A percentile compares a stretch with the other conserved stretches of the same genome.
phyloP scores from a whole-genome alignment of 257 asterid genomes.

The Solanum rostratum region DNA sequence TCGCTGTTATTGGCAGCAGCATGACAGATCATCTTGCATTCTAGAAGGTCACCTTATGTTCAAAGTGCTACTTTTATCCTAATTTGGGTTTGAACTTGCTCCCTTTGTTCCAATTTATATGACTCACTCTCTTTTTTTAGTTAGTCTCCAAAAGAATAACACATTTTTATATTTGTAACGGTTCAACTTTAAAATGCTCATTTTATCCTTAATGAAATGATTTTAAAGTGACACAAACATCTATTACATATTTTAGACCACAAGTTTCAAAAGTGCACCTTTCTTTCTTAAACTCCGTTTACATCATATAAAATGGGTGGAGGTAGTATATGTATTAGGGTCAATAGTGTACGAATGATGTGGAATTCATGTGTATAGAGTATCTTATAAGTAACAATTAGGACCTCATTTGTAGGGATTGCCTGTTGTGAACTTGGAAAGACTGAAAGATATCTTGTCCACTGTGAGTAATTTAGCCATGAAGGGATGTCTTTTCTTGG shows the following conservation, averaged over 20 bases:
- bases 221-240: background rate
- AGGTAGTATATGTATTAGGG: background rate
- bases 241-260: background rate
- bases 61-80: background rate
- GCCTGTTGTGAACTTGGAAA: conserved; percentile 39
- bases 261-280: background rate
- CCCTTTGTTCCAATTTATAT: background rate
- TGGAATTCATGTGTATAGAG: background rate
- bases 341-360: background rate
- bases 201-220: background rate
- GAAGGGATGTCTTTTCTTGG: conserved; percentile 57
- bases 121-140: background rate
- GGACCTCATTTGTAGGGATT: conserved; percentile 40
- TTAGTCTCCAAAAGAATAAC: background rate
- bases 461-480: conserved; percentile 41
- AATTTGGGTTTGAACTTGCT: background rate
- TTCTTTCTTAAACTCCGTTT: background rate
- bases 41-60: background rate
- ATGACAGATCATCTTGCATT: background rate
- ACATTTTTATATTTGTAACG: background rate
- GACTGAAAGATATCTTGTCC: conserved; percentile 38
- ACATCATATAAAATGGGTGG: background rate
- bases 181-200: background rate
- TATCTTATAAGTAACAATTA: background rate
- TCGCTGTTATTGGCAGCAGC: background rate